Conservation (phyloP, 352 stramenopile genomes). For the Phytophthora multivora region DNA sequence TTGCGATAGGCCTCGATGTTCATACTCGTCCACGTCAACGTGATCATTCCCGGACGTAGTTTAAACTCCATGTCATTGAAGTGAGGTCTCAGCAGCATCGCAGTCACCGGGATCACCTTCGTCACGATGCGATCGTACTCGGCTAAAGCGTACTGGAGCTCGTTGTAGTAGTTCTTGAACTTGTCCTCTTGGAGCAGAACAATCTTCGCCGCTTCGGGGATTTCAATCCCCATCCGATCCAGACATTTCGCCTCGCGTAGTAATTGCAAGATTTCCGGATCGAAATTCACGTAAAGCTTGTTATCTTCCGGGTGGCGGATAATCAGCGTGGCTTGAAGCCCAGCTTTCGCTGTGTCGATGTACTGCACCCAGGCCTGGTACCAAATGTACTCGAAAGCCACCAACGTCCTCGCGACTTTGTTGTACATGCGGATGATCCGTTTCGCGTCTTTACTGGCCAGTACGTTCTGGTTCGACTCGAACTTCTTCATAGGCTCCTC, state of each 20-base stretch:
- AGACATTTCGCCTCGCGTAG: slow-evolving; percentile 97
- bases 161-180: slow-evolving; percentile 99
- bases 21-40: slow-evolving; percentile 99
- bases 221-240: slow-evolving; percentile 98
- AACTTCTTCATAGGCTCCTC: slow-evolving; percentile 99
- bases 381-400: slow-evolving; percentile 99
- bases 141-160: slow-evolving; percentile 96
- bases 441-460: slow-evolving; percentile 97
- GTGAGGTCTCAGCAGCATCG: slow-evolving; percentile 94
- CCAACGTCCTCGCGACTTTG: slow-evolving; percentile 97
- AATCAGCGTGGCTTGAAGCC: slow-evolving; percentile 97
- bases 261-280: slow-evolving; percentile 98
- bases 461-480: slow-evolving; percentile 97
- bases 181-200: slow-evolving; percentile 98
- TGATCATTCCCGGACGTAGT: slow-evolving; percentile 98
- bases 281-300: slow-evolving; percentile 99
- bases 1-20: slow-evolving; percentile 99
- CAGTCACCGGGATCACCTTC: slow-evolving; percentile 98
- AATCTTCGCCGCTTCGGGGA: slow-evolving; percentile 98
- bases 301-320: slow-evolving; percentile 98
- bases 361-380: slow-evolving; percentile 98
- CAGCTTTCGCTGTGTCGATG: slow-evolving; percentile 97
- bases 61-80: slow-evolving; percentile 99
- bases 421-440: slow-evolving; percentile 99
- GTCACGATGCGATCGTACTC: slow-evolving; percentile 98